Conservation (phyloP, 495 filamentous ascomycete species). For the Penicillium manginii region DNA sequence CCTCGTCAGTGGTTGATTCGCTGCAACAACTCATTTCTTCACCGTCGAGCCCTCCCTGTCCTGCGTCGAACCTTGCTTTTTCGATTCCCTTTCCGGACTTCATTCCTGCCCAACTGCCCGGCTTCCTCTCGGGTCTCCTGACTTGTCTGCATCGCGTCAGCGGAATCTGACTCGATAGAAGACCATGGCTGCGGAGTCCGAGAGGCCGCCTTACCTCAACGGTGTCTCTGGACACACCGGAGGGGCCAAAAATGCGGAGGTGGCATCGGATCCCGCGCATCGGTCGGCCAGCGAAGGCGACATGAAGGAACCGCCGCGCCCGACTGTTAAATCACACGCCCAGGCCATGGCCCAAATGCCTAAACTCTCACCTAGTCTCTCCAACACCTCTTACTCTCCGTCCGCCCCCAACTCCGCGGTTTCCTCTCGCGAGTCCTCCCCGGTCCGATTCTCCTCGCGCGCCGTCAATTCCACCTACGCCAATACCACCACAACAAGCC, state of each 20-base stretch:
- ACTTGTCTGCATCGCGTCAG: constrained; percentile 44
- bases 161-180: constrained; percentile 33
- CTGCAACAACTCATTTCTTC: constrained; percentile 25
- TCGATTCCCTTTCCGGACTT: constrained; percentile 23
- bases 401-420: constrained; percentile 48
- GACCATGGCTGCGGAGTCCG: constrained; percentile 50
- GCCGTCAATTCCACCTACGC: constrained; percentile 32
- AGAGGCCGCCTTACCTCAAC: constrained; percentile 47
- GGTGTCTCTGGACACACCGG: constrained; percentile 40
- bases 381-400: constrained; percentile 35
- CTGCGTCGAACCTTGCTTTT: constrained; percentile 32
- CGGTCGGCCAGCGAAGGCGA: constrained; percentile 38
- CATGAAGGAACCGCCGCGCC: constrained; percentile 38
- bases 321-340: constrained; percentile 34
- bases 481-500: constrained; percentile 34
- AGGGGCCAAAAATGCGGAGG: constrained; percentile 35
- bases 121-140: constrained; percentile 47
- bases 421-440: constrained; percentile 56
- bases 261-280: constrained; percentile 27
- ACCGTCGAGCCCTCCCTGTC: constrained; percentile 26
- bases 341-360: constrained; percentile 43
- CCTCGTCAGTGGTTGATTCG: constrained; percentile 17
- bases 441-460: constrained; percentile 43
- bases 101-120: constrained; percentile 36
- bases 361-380: constrained; percentile 38